phyloP scores from a whole-genome alignment of 2,329 filamentous ascomycete genomes.

The Sphaerulina vaccinii region DNA sequence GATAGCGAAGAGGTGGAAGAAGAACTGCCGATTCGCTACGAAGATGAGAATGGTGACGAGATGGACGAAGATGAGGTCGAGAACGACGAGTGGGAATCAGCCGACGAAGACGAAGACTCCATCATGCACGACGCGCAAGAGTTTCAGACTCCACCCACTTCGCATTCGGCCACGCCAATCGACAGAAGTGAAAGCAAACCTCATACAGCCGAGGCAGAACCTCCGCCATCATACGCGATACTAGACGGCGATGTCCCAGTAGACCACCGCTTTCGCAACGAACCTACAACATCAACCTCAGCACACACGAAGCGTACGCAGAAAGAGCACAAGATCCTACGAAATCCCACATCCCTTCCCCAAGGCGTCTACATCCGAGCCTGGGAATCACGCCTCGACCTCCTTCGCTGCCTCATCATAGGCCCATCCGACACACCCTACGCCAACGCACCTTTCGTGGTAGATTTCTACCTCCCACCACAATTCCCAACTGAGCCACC shows the following conservation, averaged over 20 bases:
- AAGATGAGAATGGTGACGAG: constrained; percentile 45
- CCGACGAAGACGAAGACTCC: constrained; percentile 30
- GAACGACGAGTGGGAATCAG: constrained; percentile 44
- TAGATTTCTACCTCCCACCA: constrained; percentile 55
- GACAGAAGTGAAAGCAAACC: constrained; percentile 1
- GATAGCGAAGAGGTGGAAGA: constrained; percentile 33
- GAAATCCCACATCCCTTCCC: constrained; percentile 49
- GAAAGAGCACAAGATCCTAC: constrained; percentile 60
- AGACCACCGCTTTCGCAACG: constrained; percentile 44
- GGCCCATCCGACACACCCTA: constrained; percentile 61
- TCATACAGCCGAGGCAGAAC: not conserved
- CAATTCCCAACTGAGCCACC: constrained; percentile 55
- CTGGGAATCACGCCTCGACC: constrained; percentile 59
- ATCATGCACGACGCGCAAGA: constrained; percentile 28
- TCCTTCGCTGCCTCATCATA: constrained; percentile 58
- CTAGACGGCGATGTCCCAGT: constrained; percentile 46
- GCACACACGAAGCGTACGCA: constrained; percentile 51
- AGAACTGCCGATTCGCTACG: constrained; percentile 32
- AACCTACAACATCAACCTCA: constrained; percentile 28
- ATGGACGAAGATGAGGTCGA: constrained; percentile 46
- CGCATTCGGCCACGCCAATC: constrained; percentile 25
- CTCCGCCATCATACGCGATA: constrained; percentile 30
- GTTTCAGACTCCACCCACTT: constrained; percentile 25
- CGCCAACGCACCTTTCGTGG: constrained; percentile 59
- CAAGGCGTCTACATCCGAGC: constrained; percentile 57